Base-by-base conservation (phyloP, 2,329 filamentous ascomycete genomes). In the Mycocentrospora acerina region DNA sequence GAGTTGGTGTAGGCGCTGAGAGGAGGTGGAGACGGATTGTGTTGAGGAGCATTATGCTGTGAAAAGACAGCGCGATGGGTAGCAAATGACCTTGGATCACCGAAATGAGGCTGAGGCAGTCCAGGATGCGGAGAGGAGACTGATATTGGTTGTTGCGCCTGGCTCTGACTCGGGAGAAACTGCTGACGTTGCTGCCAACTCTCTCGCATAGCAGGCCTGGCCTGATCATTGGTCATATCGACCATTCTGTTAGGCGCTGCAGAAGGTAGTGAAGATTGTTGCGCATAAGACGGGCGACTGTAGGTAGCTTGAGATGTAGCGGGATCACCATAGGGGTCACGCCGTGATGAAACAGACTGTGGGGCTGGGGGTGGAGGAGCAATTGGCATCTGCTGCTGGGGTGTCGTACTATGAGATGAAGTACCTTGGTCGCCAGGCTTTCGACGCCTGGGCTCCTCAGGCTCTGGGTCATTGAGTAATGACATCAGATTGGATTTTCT, bases 401-500 rank as follows among this genome's bases (percentile, higher is more conserved):
- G 64, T 4, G 64, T 67, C 22, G 60, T 53, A 26, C 51, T 62
- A 26, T 67, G 64, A 6, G 64, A 66, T 14, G 59, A 45, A 17
- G 59, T 44, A n/a, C 49, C 56, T 40, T 56, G 59, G 13, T 67
- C 62, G 29, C 33, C 46, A n/a, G 55, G 51, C 31, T 63, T 66
- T 48, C 64, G 66, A 3, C 55, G 55, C 35, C 53, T 53, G 12
- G 62, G 60, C 43, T 66, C 62, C 29, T 66, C 63, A 5, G 63
- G 59, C 35, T 66, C 62, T n/a, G 60, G 44, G 18, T 64, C 63
- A 38, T 70, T 70, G 11, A 70, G 56, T 12, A 70, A 37, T 3
- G 63, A 67, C 37, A 67, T 51, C 11, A 70, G 26, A 33, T 67
- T 68, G 6, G 65, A 67, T 37, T 62, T 67, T 29, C 60, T 59